Base-by-base conservation (phyloP, 2,329 filamentous ascomycete genomes). In the Ophiostoma montium region DNA sequence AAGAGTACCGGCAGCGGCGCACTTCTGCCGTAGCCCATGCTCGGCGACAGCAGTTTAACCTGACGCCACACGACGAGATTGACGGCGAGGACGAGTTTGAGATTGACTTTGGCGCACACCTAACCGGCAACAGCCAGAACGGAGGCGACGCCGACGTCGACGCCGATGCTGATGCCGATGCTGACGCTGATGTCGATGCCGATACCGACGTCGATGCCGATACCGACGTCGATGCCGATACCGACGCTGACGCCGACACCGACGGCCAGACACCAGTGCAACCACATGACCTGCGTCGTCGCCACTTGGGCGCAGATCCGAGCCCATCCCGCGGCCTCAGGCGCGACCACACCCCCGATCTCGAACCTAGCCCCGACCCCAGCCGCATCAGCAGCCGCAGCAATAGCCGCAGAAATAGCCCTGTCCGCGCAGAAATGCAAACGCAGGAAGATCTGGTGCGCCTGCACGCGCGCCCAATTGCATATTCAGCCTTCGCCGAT, bases 1-100 rank as follows among this genome's bases (percentile, higher is more conserved):
- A 50, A 23, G 53, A 55, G 7, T 49, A 52, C 42, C 49, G 54
- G 21, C 46, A 41, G 46, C 41, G 50, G 4, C 46, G 41, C 4
- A 39, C 42, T 33, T 44, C 49, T 1, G 49, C 51, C 1, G 42
- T 39, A 4, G 27, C 31, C 10, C 32, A 48, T 19, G 48, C 35
- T 11, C 35, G 32, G 5, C 48, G 46, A 9, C 51, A 46, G 3
- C 49, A 33, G 13, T 47, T 45, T 18, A 38, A 39, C 27, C 48
- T 52, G 13, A 27, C 51, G 3, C 39, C 45, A 3, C 51, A 52
- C 46, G 41, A 50, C 21, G 39, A 42, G 30, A 23, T 16, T 6
- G 39, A 42, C 15, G 39, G 13, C 27, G 50, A 52, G 35, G 50
- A 45, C 23, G 46, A 44, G 1, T 48, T 48, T 10, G 50, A 52